Evolutionary conservation across 169 alveolate species (phyloP), one percentile per base, ranked within the genome.

Genomic region (Toxoplasma gondii): DNA sequence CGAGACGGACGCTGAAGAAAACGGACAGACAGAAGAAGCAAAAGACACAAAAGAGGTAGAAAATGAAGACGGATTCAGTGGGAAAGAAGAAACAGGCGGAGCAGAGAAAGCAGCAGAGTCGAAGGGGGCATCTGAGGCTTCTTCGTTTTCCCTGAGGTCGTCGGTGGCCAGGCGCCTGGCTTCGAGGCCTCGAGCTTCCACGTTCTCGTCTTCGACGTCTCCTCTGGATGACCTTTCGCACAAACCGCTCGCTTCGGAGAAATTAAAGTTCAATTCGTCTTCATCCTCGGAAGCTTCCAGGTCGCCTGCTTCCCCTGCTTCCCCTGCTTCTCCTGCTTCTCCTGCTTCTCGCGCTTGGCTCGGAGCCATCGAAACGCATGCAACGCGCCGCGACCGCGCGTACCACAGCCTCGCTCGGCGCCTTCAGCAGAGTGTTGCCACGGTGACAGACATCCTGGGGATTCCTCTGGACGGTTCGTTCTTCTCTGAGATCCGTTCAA

Each of bases 401-500:
- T 64, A 64, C n/a, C 74, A 64, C n/a, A 31, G n/a, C 7, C 24
- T 64, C 74, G 74, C 74, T 31, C 74, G 86, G 2, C 86, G 86
- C 44, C 86, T 78, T 17, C 86, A 78, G 44, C 86, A 78, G 45
- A 78, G 49, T 19, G 86, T 78, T 45, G 45, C 86, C 39, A 31
- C 39, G 9, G 24, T 27, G 39, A 45, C 86, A 27, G 44, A 78
- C 44, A n/a, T 78, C 44, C 86, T 78, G 27, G 86, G 86, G 29
- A 78, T 78, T n/a, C 86, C 86, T n/a, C 49, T 78, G 39, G 86
- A 78, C 24, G 74, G 74, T 27, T 27, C 74, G 74, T 64, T 64
- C n/a, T 7, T 64, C 74, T 19, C 74, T 64, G 7, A 16, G 22
- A 4, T 7, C 58, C 12, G 4, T 49, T 49, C 58, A 7, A 7